Base-by-base conservation (phyloP, 1,139 yeast species). In the Suhomyces bolitotheri region DNA sequence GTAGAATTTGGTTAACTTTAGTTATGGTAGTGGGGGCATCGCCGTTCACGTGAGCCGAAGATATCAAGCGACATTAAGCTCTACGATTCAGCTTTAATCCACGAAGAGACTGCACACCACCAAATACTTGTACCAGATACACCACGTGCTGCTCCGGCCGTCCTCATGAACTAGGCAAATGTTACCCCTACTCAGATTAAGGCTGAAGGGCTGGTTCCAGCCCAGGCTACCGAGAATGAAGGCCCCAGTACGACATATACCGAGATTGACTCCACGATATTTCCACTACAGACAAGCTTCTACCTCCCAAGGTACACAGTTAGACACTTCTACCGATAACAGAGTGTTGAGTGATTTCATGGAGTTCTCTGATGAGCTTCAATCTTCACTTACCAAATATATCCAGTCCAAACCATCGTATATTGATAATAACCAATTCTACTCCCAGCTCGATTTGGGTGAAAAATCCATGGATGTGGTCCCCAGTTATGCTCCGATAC, bases 401-500 rank as follows among this genome's bases (percentile, higher is more conserved):
- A 14, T 31, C 15, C 21, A 28, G 16, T n/a, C 4, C 7, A 30
- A 16, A 14, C 35, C 38, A n/a, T 12, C 9, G 9, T 38, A 31
- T 22, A 23, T 29, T 16, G 34, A 38, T 27, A 28, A 32, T 13
- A 14, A 15, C 10, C 19, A 15, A 3, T 24, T 22, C 14, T 38
- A 31, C 16, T 10, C 10, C 10, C n/a, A 12, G 14, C 12, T 12
- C n/a, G n/a, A 22, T 13, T 19, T 31, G 11, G 3, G 19, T 3
- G 17, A 6, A 2, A 16, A 14, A 5, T 14, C 8, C 12, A 9
- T 21, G 5, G 7, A 11, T 4, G n/a, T 25, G 27, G 10, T 19
- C 11, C 22, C 22, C 9, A 24, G 19, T 3, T 24, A 29, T 16
- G 40, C 36, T 3, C 45, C 51, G 3, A 34, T 40, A 21, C 41